These are phyloP conservation scores for Zygoascus bituminiphila DNA, from an alignment of 805 yeast species.

Conservation along the genomic window DNA sequence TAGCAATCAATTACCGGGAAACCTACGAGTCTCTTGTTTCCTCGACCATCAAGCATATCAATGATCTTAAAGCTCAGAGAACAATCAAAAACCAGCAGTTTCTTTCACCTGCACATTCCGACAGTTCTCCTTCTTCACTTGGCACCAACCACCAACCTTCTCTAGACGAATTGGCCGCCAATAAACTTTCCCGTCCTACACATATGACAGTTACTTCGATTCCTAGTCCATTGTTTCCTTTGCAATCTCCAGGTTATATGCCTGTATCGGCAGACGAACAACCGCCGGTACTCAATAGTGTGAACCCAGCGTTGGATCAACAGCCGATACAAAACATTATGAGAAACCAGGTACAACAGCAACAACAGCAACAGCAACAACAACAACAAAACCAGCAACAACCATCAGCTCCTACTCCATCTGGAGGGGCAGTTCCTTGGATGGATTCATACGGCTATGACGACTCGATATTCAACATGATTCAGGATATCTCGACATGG, in stretches of 20 bases:
- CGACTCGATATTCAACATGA: constrained; percentile 22
- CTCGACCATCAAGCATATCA: constrained; percentile 55
- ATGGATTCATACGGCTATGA: constrained; percentile 20
- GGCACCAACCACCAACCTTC: neutral
- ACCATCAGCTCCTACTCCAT: neutral
- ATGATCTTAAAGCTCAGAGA: constrained; percentile 32
- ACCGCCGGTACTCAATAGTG: neutral
- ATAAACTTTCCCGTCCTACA: neutral
- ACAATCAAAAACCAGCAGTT: neutral
- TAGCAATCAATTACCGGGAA: constrained; percentile 55
- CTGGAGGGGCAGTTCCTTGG: neutral
- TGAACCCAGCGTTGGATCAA: too few relatives aligned
- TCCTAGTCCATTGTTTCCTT: neutral
- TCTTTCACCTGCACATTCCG: neutral
- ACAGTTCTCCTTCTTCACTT: neutral
- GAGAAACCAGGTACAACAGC: neutral
- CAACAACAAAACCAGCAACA: neutral
- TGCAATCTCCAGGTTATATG: neutral
- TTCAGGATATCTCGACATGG: constrained; percentile 24
- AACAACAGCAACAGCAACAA: too few relatives aligned
- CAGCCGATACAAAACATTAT: neutral
- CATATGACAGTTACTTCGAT: neutral
- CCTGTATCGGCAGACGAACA: neutral
- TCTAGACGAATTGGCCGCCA: neutral
- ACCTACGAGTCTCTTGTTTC: constrained; percentile 59